Evolutionary conservation across 148 eudicot genomes (phyloP).

Genomic region (Chenopodium album): DNA sequence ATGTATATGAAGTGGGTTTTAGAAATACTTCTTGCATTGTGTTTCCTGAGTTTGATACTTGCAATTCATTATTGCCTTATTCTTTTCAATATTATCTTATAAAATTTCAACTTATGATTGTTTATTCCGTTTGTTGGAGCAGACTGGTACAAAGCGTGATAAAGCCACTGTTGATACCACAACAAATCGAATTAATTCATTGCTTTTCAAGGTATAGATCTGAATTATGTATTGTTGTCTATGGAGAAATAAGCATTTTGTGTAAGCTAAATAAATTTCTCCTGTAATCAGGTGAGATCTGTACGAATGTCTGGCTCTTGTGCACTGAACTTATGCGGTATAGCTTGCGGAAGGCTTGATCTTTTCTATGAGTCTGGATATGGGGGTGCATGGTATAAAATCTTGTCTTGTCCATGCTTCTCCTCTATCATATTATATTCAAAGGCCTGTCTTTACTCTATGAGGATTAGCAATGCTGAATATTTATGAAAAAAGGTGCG

Average conservation of each 20-base stretch:
- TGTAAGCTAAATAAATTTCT: slow-evolving; percentile 1
- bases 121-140: slow-evolving; percentile 29
- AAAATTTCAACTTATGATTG: slow-evolving; percentile 1
- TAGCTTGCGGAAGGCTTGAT: slow-evolving; percentile 92
- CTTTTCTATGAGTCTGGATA: slow-evolving; percentile 67
- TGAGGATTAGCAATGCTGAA: background rate
- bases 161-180: slow-evolving; percentile 61
- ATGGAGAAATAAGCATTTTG: background rate
- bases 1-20: background rate
- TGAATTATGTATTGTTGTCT: background rate
- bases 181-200: slow-evolving; percentile 69
- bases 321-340: slow-evolving; percentile 88
- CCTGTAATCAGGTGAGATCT: slow-evolving; percentile 73
- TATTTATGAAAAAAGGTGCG: background rate
- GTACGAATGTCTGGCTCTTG: slow-evolving; percentile 89
- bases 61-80: background rate
- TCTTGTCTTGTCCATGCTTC: background rate
- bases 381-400: slow-evolving; percentile 81
- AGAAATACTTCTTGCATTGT: background rate
- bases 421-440: background rate
- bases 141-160: slow-evolving; percentile 78
- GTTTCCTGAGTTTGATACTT: background rate
- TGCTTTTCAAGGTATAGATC: slow-evolving; percentile 73
- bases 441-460: background rate
- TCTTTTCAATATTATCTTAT: background rate